Conservation (phyloP, 306 rosid species). For the Vigna unguiculata region DNA sequence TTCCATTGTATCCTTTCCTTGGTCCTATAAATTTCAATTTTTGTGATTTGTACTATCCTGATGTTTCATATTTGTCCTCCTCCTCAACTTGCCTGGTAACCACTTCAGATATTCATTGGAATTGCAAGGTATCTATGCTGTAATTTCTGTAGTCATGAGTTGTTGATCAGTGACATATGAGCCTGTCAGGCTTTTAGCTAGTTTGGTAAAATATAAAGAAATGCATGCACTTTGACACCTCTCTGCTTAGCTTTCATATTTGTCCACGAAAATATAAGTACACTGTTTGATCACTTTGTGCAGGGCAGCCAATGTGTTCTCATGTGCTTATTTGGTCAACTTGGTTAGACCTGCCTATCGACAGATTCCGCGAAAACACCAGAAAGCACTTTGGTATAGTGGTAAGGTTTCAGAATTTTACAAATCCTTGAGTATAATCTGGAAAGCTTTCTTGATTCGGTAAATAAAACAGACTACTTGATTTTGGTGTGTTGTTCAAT, state of each 20-base stretch:
- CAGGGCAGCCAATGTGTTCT: constrained; percentile 83
- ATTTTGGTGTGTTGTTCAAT: constrained; percentile 17
- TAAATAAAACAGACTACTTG: background rate
- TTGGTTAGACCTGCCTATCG: constrained; percentile 68
- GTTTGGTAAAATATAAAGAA: constrained; percentile 2
- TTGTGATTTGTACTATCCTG: constrained; percentile 27
- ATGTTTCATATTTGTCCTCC: constrained; percentile 47
- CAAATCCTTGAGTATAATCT: constrained; percentile 17
- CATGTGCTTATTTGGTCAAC: constrained; percentile 77
- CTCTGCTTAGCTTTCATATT: background rate
- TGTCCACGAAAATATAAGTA: background rate
- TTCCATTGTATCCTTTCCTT: constrained; percentile 80
- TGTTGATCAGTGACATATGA: constrained; percentile 15
- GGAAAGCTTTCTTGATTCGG: background rate
- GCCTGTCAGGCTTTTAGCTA: constrained; percentile 13
- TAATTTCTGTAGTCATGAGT: constrained; percentile 13
- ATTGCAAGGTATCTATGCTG: constrained; percentile 70
- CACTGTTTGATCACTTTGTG: constrained; percentile 39
- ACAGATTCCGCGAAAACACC: constrained; percentile 70
- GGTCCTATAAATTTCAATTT: constrained; percentile 32
- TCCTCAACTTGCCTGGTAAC: constrained; percentile 58
- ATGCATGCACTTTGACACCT: background rate
- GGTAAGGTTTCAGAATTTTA: constrained; percentile 52
- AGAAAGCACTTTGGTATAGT: constrained; percentile 85
- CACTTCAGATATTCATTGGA: constrained; percentile 66